A percentile compares a stretch with the other conserved stretches of the same genome.
phyloP scores from a whole-genome alignment of 2,329 filamentous ascomycete genomes.

The Dryadomyces quercus-mongolicae region DNA sequence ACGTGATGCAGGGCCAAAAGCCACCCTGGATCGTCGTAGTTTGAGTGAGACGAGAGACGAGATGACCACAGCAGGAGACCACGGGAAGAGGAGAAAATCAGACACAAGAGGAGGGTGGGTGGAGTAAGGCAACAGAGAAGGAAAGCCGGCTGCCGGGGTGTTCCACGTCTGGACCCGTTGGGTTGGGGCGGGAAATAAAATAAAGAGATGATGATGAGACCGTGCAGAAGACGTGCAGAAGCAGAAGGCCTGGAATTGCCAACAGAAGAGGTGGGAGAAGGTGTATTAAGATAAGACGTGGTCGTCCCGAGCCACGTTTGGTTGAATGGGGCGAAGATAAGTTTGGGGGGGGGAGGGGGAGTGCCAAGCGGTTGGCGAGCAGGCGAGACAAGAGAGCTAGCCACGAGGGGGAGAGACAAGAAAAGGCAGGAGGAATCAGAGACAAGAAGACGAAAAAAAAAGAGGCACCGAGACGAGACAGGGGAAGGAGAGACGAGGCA shows the following conservation, averaged over 20 bases:
- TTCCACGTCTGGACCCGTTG: neutral
- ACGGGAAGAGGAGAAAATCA: neutral
- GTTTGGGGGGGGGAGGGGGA: neutral
- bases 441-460: neutral
- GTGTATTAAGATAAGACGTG: neutral
- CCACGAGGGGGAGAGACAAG: neutral
- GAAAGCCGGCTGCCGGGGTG: neutral
- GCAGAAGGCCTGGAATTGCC: too few relatives aligned
- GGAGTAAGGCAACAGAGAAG: neutral
- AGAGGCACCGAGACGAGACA: neutral
- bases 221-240: neutral
- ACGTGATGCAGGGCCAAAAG: neutral
- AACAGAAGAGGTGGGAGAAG: neutral
- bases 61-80: neutral
- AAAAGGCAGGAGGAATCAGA: neutral
- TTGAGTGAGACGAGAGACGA: neutral
- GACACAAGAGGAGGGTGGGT: neutral
- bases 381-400: neutral
- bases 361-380: neutral
- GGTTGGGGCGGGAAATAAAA: neutral
- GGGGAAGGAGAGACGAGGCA: neutral
- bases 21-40: neutral
- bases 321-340: too few relatives aligned
- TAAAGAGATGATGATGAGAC: neutral
- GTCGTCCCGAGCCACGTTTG: too few relatives aligned